phyloP scores from a whole-genome alignment of 139 green algal species.

The Chlorella sp. region DNA sequence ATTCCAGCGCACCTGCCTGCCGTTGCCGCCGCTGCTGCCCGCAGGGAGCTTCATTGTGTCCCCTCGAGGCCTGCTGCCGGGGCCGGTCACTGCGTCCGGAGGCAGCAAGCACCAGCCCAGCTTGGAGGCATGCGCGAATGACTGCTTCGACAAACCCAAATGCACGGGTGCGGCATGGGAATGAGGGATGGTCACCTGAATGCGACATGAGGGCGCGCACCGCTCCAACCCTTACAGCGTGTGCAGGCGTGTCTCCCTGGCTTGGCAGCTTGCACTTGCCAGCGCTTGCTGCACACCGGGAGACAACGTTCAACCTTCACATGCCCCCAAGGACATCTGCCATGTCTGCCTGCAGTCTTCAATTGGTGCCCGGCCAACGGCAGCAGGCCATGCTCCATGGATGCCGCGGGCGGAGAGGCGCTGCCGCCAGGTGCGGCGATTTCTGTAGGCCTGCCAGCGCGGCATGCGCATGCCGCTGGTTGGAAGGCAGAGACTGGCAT shows the following conservation, averaged over 20 bases:
- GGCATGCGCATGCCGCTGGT: no score
- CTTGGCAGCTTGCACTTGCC: no score
- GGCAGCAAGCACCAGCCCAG: neutral
- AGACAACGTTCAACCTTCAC: no score
- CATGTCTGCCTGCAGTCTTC: neutral
- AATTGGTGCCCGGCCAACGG: neutral
- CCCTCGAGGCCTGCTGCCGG: neutral
- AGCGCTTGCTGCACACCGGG: no score
- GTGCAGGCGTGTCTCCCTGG: no score
- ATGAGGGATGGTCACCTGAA: no score
- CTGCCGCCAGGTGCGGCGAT: neutral
- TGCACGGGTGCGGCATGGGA: neutral
- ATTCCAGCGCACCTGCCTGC: neutral
- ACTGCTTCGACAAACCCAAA: neutral
- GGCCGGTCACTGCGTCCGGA: neutral
- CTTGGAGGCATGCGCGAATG: neutral
- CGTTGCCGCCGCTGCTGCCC: neutral
- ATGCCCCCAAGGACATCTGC: no score
- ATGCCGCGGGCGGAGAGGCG: neutral
- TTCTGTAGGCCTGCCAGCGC: no score
- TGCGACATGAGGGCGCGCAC: neutral
- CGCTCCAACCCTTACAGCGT: no score
- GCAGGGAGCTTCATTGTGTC: conserved; percentile 2
- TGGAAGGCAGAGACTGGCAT: no score
- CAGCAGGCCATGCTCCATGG: neutral